A percentile compares a stretch with the other conserved stretches of the same genome.
These are phyloP conservation scores for Aspergillus oerlinghausenensis DNA, from an alignment of 2,329 filamentous ascomycete species.

Conservation along the genomic window DNA sequence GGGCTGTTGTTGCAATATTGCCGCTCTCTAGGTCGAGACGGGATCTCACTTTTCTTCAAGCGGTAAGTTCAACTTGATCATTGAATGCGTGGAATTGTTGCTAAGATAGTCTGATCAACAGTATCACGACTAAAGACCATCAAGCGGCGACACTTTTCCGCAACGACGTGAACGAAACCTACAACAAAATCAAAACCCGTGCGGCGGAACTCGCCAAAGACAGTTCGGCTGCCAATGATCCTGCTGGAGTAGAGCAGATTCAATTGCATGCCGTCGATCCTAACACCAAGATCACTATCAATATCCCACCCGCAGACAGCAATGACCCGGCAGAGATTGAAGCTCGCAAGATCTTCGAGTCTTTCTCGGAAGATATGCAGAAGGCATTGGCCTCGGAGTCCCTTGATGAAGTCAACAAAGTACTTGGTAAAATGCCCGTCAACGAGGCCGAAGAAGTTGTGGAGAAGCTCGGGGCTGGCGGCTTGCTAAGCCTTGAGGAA, in stretches of 20 bases:
- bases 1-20: slow-evolving; percentile 92
- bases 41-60: slow-evolving; percentile 91
- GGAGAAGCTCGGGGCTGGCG: slow-evolving; percentile 72
- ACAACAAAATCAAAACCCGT: slow-evolving; percentile 72
- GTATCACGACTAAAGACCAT: slow-evolving; percentile 80
- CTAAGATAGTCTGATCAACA: slow-evolving; percentile 18
- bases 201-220: slow-evolving; percentile 67
- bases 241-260: slow-evolving; percentile 82
- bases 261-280: slow-evolving; percentile 96
- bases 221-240: slow-evolving; percentile 47
- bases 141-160: slow-evolving; percentile 86
- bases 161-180: slow-evolving; percentile 89
- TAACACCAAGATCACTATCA: slow-evolving; percentile 85
- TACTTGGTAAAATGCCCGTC: slow-evolving; percentile 82
- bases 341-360: slow-evolving; percentile 72
- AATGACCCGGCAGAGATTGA: slow-evolving; percentile 58
- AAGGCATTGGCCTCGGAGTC: slow-evolving; percentile 82
- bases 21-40: slow-evolving; percentile 79
- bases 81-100: background rate
- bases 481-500: slow-evolving; percentile 85
- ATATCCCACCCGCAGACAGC: slow-evolving; percentile 65
- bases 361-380: slow-evolving; percentile 75
- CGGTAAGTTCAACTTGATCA: slow-evolving; percentile 44
- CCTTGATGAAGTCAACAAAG: slow-evolving; percentile 82
- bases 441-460: slow-evolving; percentile 84